A percentile compares a stretch with the other conserved stretches of the same genome.
Evolutionary conservation across 2,329 filamentous ascomycete genomes (phyloP).

Genomic region (Aspergillus quadricinctus): DNA sequence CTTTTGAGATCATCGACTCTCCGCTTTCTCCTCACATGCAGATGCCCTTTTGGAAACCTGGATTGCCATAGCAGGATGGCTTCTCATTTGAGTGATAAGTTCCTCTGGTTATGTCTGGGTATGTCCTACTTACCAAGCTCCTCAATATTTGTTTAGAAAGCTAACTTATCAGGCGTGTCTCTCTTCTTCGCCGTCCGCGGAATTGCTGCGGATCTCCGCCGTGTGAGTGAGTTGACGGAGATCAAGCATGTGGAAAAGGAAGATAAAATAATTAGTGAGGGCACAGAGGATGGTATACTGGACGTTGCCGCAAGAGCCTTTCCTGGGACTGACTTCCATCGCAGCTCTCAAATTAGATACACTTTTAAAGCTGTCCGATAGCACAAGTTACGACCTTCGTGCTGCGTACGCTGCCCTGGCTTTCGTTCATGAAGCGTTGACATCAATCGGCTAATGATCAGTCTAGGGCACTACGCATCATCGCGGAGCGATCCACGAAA

Average conservation of each 20-base stretch:
- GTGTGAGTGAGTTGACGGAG: constrained; percentile 46
- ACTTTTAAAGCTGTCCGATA: constrained; percentile 62
- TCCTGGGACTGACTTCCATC: constrained; percentile 12
- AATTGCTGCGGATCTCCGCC: constrained; percentile 50
- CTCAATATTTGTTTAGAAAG: no score
- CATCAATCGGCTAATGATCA: constrained; percentile 4
- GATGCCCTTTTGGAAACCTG: constrained; percentile 4
- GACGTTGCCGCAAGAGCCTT: background rate
- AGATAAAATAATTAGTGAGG: constrained; percentile 69
- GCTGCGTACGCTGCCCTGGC: constrained; percentile 56
- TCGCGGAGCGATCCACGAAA: constrained; percentile 43
- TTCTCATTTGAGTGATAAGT: constrained; percentile 31
- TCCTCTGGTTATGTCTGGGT: constrained; percentile 40
- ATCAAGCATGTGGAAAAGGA: constrained; percentile 62
- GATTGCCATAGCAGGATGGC: constrained; percentile 24
- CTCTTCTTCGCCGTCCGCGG: constrained; percentile 51
- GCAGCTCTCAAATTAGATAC: constrained; percentile 60
- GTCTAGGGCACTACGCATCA: constrained; percentile 41
- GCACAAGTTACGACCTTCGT: constrained; percentile 68
- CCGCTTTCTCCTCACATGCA: constrained; percentile 3
- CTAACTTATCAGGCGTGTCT: constrained; percentile 29
- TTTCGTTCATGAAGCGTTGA: constrained; percentile 52
- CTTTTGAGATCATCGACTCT: constrained; percentile 17
- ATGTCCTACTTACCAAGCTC: background rate
- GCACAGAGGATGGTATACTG: constrained; percentile 60